Base-by-base conservation (phyloP, 345 rosid genomes). In the Dimocarpus longan region DNA sequence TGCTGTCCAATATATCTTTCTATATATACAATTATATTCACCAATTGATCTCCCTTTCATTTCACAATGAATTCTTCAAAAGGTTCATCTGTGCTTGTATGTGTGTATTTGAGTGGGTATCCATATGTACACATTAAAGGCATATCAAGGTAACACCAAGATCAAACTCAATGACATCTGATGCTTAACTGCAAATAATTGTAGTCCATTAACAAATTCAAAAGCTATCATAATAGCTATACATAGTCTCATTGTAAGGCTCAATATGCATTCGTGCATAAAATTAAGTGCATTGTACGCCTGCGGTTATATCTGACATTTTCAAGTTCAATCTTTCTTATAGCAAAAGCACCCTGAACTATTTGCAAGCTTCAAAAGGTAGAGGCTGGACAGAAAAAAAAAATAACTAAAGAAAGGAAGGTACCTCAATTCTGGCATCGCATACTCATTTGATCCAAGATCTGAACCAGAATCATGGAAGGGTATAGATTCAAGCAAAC, bases 401-500 rank as follows among this genome's bases (percentile, higher is more conserved):
- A 62, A 16, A 62, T 26, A 44, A 76, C 18, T 64, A 37, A 57
- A 48, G 74, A 82, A 71, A 82, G 40, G 68, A 70, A 80, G 46
- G 68, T 74, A 92, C 95, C 98, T 92, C 32, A 87, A 82, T 77
- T 92, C 90, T 46, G 93, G 94, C 81, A 80, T 82, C 60, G 75
- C 78, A 86, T 81, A 74, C 71, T 85, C 94, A 26, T 85, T 81
- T 43, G 98, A 84, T 82, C 89, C 90, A 79, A 87, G 71, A 85
- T 84, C 81, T 80, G 90, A 90, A 86, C 86, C 89, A 80, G 82
- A 75, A 81, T 86, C 94, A 78, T 87, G 92, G 71, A 91, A 90
- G 66, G 98, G 93, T 82, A 93, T 86, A 32, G 98, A 93, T 82
- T 91, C 95, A 77, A 93, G 95, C 85, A 95, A 82, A 77, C 92